Evolutionary conservation across 805 yeast species (phyloP), one percentile per base, ranked within the genome.

Genomic region (Cyberlindnera euphorbiiphila): DNA sequence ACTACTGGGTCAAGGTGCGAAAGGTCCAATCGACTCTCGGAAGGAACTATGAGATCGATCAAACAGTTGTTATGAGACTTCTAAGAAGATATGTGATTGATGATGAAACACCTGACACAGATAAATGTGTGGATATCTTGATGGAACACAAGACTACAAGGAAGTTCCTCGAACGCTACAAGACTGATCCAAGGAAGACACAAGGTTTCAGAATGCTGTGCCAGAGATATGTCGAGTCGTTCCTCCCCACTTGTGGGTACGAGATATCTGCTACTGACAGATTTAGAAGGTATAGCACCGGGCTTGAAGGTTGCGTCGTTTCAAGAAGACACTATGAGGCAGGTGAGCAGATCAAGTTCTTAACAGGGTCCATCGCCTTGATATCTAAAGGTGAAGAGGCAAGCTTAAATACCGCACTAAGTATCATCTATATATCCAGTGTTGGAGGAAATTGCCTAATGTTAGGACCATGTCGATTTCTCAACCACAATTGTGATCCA

Each of bases 381-480:
- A 40, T 70, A 13, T 43, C 56, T 8, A 56, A 52, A 3, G 58
- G 52, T 5, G 74, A 61, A 20, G 62, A 64, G 23, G 50, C 49
- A 9, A 51, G 47, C 15, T 42, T 62, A 12, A 49, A 56, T n/a
- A 62, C 61, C 23, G 75, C 69, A 45, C 68, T 70, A 43, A 66
- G 72, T 32, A 60, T 70, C 19, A 61, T 70, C 27, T 57, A 65
- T 35, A 56, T 69, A 5, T 49, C 70, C 9, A 45, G 43, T 21
- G 15, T 29, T 1, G 55, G 55, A 9, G 50, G 46, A 4, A 53
- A 62, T 15, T 62, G 69, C 35, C 49, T 70, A 19, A 65, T 71
- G 73, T 54, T 71, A 26, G 76, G 76, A 0, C 76, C 75, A 0
- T 61, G 68, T 11, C 53, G 76, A 25, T 71, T 71, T 45, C 65